Base-by-base conservation (phyloP, 345 rosid species). In the Lepidium africanum region DNA sequence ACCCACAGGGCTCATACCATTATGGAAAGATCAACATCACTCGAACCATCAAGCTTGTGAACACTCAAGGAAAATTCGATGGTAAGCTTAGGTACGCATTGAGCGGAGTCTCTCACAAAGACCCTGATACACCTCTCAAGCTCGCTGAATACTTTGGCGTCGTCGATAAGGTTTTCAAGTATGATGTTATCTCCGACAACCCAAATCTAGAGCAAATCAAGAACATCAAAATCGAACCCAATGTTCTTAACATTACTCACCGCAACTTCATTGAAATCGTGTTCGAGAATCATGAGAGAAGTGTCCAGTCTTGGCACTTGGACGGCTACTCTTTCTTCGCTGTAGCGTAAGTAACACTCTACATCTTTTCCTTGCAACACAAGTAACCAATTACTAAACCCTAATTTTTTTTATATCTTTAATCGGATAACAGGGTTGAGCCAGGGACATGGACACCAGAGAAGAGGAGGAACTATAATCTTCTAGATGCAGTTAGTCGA, bases 261-360 rank as follows among this genome's bases (percentile, higher is more conserved):
- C 87, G 91, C 5, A 80, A 36, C 71, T 89, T 87, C 16, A 73
- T 89, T 0, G 97, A 91, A 78, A 65, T 91, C 50, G 74, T 91
- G 43, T 77, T 89, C 2, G 96, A 91, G 82, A 91, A 91, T 73
- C 82, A 56, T 5, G 94, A 86, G 79, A 86, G 56, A 56, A 83
- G 73, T 72, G 60, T 89, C 23, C 96, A 91, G 46, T 83, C 94
- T 5, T 91, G 82, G 78, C 84, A 84, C 46, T 69, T 91, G 45
- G 86, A 82, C 57, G 96, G 97, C 2, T 82, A 86, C 67, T 73
- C 97, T 0, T 91, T 91, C 84, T 92, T 92, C 61, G 85, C 83
- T 7, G 92, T 87, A 1, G 96, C 80, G 90, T 89, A 84, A 87
- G 91, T 76, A 39, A 61, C 65, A 63, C 16, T 14, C 17, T 19